Conservation (phyloP, 2,329 filamentous ascomycete genomes). For the Alternaria infectoria region DNA sequence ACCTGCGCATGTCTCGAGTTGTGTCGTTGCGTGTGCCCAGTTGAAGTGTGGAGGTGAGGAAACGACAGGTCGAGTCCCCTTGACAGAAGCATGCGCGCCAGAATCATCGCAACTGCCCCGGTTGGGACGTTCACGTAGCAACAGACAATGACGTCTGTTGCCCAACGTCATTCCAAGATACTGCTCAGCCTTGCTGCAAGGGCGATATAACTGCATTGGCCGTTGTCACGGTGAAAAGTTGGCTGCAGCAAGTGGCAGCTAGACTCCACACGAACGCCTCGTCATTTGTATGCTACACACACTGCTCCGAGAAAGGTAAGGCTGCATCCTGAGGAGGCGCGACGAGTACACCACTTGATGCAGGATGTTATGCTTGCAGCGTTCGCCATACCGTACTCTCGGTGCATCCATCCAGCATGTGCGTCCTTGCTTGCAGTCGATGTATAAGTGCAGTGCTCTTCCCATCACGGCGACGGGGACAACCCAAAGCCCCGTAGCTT, state of each 20-base stretch:
- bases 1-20: constrained; percentile 22
- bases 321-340: constrained; percentile 32
- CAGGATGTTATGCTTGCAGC: constrained; percentile 33
- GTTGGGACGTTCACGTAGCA: not conserved
- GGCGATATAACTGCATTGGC: constrained; percentile 34
- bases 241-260: constrained; percentile 30
- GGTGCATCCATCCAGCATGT: constrained; percentile 29
- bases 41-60: constrained; percentile 24
- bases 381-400: constrained; percentile 28
- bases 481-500: constrained; percentile 33
- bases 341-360: constrained; percentile 41
- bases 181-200: constrained; percentile 46
- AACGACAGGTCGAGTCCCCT: constrained; percentile 35
- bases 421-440: constrained; percentile 20
- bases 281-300: constrained; percentile 35
- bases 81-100: not conserved
- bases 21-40: constrained; percentile 15
- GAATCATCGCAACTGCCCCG: not conserved
- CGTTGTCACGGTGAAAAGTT: constrained; percentile 21
- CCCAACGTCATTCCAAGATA: not conserved
- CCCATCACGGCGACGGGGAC: constrained; percentile 30
- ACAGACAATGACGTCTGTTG: constrained; percentile 1
- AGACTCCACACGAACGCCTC: constrained; percentile 32
- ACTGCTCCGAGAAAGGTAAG: constrained; percentile 37
- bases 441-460: constrained; percentile 39